These are phyloP conservation scores for Pseudogymnoascus sp. DNA, from an alignment of 2,329 filamentous ascomycete genomes.

Conservation along the genomic window DNA sequence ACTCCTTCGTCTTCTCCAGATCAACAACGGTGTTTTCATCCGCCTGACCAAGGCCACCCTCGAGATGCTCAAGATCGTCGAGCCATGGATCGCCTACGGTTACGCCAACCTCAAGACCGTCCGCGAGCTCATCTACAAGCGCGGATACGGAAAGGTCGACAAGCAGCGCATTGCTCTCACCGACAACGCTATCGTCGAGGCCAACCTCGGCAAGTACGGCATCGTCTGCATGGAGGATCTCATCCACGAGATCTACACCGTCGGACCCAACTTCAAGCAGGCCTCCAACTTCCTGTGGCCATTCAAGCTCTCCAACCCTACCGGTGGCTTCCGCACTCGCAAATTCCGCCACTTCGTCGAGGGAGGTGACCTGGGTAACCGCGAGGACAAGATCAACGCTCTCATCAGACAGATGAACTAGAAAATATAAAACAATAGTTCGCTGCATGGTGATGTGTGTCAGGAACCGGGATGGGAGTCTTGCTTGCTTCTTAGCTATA, in stretches of 20 bases:
- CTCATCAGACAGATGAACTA: constrained; percentile 99
- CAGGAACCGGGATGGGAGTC: constrained; percentile 9
- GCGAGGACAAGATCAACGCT: constrained; percentile 95
- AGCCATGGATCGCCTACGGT: constrained; percentile 98
- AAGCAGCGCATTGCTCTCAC: constrained; percentile 96
- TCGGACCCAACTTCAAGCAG: constrained; percentile 99
- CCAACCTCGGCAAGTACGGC: constrained; percentile 93
- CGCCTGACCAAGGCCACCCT: constrained; percentile 93
- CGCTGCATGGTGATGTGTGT: constrained; percentile 6
- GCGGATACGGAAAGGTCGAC: constrained; percentile 97
- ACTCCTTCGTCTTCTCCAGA: constrained; percentile 98
- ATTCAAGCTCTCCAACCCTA: constrained; percentile 99
- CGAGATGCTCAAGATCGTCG: constrained; percentile 96
- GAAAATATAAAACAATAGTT: constrained; percentile 16
- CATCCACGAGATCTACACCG: constrained; percentile 98
- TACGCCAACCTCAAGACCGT: constrained; percentile 99
- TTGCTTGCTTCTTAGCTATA: constrained; percentile 17
- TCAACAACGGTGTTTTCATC: constrained; percentile 99
- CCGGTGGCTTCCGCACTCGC: constrained; percentile 86
- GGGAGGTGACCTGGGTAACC: constrained; percentile 97
- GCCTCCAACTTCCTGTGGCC: constrained; percentile 99
- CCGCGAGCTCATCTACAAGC: constrained; percentile 99
- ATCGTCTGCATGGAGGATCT: constrained; percentile 99
- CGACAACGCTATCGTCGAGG: constrained; percentile 97
- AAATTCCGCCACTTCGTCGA: constrained; percentile 99